A percentile compares a stretch with the other conserved stretches of the same genome.
These are phyloP conservation scores for Tylopilus plumbeoviolaceoides DNA, from an alignment of 768 basidiomycete genomes.

Conservation along the genomic window DNA sequence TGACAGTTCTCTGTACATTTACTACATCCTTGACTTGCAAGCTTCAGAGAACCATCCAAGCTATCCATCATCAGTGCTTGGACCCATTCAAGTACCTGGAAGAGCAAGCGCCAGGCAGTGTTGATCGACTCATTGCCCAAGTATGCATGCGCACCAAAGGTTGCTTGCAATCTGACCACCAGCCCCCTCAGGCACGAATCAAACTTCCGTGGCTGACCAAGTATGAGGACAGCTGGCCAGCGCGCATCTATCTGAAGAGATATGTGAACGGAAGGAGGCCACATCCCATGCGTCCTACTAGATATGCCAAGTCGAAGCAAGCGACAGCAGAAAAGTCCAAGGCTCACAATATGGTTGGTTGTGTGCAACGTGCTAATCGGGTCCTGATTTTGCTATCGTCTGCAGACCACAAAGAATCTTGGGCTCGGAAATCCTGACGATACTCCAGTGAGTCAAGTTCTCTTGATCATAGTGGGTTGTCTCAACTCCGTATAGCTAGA, in stretches of 20 bases:
- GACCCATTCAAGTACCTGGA: constrained; percentile 15
- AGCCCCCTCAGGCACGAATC: constrained; percentile 3
- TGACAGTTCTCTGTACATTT: neutral
- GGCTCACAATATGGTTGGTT: neutral
- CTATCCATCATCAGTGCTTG: constrained; percentile 3
- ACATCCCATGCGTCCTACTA: neutral
- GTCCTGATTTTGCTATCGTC: neutral
- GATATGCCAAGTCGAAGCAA: neutral
- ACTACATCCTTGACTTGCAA: neutral
- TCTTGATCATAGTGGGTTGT: neutral
- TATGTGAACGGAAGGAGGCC: constrained; percentile 9
- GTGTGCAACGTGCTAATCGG: neutral
- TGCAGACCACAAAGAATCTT: neutral
- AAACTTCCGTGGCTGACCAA: constrained; percentile 16
- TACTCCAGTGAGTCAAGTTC: constrained; percentile 1
- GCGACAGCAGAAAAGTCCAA: neutral
- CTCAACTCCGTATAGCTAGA: neutral
- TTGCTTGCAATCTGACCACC: neutral
- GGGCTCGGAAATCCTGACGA: neutral
- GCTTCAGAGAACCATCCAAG: constrained; percentile 6
- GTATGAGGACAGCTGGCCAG: constrained; percentile 20
- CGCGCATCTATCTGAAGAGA: constrained; percentile 19
- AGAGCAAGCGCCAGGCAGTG: constrained; percentile 7
- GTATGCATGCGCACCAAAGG: neutral
- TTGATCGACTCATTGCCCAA: constrained; percentile 8